Percentiles rank a stretch among this genome's conserved stretches.
Conservation (phyloP, 345 rosid species). For the Balakata baccata region DNA sequence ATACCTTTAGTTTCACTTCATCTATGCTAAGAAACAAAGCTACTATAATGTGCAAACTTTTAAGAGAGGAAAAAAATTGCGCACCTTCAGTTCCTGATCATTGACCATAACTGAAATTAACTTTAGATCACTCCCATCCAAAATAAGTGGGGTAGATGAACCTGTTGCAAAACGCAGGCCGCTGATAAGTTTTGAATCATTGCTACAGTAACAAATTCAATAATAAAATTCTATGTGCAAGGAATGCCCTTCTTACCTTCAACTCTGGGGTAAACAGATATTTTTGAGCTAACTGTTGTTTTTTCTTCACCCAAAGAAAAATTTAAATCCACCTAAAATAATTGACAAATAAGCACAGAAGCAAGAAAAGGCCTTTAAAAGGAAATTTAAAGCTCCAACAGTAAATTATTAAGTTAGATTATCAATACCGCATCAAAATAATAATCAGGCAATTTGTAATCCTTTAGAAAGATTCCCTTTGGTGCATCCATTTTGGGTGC, state of each 20-base stretch:
- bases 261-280: conserved; percentile 65
- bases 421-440: conserved; percentile 72
- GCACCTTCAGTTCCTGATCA: conserved; percentile 65
- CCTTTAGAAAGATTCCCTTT: conserved; percentile 89
- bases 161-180: conserved; percentile 36
- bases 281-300: conserved; percentile 81
- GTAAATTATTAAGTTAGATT: background rate
- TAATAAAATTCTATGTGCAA: conserved; percentile 3
- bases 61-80: background rate
- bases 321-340: conserved; percentile 69
- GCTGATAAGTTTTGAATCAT: background rate
- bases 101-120: conserved; percentile 71
- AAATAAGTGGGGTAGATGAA: conserved; percentile 65
- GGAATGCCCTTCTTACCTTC: conserved; percentile 50
- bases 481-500: conserved; percentile 78
- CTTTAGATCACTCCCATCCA: conserved; percentile 81
- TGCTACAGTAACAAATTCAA: background rate
- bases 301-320: conserved; percentile 91
- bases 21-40: background rate
- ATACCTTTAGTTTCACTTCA: conserved; percentile 59
- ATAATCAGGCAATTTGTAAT: conserved; percentile 85
- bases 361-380: conserved; percentile 20
- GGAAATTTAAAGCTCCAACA: conserved; percentile 1
- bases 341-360: conserved; percentile 12
- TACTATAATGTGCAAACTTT: background rate